Evolutionary conservation across 2,329 filamentous ascomycete genomes (phyloP), one percentile per base, ranked within the genome.

Genomic region (Dactylella cylindrospora): DNA sequence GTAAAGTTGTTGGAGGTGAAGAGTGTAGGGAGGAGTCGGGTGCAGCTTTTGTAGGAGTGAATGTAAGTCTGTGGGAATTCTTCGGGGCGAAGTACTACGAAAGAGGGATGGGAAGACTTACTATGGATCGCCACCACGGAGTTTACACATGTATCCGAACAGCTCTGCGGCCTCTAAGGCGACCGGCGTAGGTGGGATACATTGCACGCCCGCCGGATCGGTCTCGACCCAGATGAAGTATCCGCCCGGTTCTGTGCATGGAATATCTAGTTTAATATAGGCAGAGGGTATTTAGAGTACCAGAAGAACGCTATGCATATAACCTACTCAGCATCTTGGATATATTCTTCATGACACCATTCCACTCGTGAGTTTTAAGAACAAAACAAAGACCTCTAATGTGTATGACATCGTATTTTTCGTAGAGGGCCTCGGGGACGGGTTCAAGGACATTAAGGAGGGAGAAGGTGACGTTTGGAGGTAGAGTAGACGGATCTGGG

Each of bases 201-300:
- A 13, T 28, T 43, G 46, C 1, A 33, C 40, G 15, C 54, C 38
- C 13, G 40, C 46, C 10, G 54, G 54, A 20, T 52, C 49, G 12
- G 54, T 61, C 6, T 61, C 54, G 9, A 36, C 41, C 54, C 46
- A 52, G 15, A 52, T 41, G n/a, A 61, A 15, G 19, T 61, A 46
- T 2, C 47, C 54, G 15, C 54, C 40, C 4, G 46, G 54, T 23
- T 61, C 54, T 53, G 35, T 28, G n/a, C n/a, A n/a, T n/a, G n/a
- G n/a, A 5, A 17, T 22, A 15, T 31, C 40, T 7, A 15, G n/a
- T 35, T 38, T 19, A 19, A 4, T 6, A 6, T 15, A 6, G 33
- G 3, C 22, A 25, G 10, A 12, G 8, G 22, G 12, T 38, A 17
- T 7, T 38, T 5, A 38, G 17, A n/a, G 15, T 38, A 25, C 23